Evolutionary conservation across 257 asterid species (phyloP).

Genomic region (Striga asiatica): DNA sequence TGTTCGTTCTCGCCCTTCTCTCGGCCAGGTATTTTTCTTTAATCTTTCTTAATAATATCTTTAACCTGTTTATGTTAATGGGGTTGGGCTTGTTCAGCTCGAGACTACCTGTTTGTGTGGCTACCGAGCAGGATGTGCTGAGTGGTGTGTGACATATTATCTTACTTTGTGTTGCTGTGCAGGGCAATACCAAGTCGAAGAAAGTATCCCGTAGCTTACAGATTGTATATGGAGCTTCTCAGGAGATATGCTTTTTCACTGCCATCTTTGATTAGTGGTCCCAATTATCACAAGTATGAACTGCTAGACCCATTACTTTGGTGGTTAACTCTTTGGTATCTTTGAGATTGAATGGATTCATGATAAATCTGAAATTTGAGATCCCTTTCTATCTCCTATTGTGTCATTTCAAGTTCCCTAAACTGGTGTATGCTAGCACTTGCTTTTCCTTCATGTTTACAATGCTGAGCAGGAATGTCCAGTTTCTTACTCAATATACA

Average conservation of each 20-base stretch:
- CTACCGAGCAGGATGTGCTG: not conserved
- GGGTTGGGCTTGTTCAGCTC: not conserved
- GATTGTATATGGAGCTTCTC: constrained; percentile 83
- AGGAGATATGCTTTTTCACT: constrained; percentile 70
- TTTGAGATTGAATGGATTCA: not conserved
- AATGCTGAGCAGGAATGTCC: not conserved
- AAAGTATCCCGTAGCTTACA: constrained; percentile 64
- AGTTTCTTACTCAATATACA: not conserved
- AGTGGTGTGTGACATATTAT: not conserved
- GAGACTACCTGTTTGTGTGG: no score
- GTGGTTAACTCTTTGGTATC: not conserved
- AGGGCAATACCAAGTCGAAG: constrained; percentile 67
- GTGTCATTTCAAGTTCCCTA: not conserved
- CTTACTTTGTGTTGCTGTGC: constrained; percentile 19
- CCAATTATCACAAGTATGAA: constrained; percentile 66
- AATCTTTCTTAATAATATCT: no score
- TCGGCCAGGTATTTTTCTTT: constrained; percentile 46
- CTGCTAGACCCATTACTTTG: not conserved
- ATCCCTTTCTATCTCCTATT: not conserved
- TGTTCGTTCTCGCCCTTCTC: constrained; percentile 71
- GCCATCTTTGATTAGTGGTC: constrained; percentile 61
- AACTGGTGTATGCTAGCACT: not conserved
- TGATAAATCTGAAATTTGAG: not conserved
- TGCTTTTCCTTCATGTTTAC: not conserved
- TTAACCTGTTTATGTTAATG: no score